phyloP scores from a whole-genome alignment of 306 rosid genomes.

The Vicia faba region DNA sequence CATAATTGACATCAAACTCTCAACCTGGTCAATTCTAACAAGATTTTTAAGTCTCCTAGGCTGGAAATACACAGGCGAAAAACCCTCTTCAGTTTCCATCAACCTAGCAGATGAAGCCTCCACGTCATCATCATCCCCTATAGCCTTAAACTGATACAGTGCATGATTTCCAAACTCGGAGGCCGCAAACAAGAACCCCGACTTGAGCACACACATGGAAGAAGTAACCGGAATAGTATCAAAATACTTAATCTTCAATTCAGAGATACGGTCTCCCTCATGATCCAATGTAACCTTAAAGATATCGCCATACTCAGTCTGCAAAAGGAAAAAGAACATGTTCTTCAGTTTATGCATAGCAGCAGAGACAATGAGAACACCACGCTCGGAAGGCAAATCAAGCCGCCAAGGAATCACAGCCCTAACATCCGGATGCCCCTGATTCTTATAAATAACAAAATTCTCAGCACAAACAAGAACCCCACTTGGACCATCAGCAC shows the following conservation, averaged over 20 bases:
- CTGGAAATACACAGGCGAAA: constrained; percentile 86
- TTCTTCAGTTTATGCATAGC: constrained; percentile 81
- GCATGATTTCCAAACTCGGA: constrained; percentile 94
- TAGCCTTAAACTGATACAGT: constrained; percentile 79
- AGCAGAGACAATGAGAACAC: constrained; percentile 90
- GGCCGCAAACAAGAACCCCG: constrained; percentile 89
- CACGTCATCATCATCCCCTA: constrained; percentile 92
- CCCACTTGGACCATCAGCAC: constrained; percentile 96
- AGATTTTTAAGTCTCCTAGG: constrained; percentile 89
- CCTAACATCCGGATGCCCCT: constrained; percentile 82
- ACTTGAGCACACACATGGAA: constrained; percentile 93
- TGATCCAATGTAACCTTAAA: constrained; percentile 87
- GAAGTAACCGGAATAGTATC: constrained; percentile 92
- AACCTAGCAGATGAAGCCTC: constrained; percentile 84
- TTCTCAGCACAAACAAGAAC: constrained; percentile 95
- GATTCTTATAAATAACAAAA: constrained; percentile 94
- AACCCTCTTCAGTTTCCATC: constrained; percentile 92
- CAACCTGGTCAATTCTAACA: constrained; percentile 92
- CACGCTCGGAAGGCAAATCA: constrained; percentile 88
- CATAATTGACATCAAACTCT: constrained; percentile 91
- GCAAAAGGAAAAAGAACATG: constrained; percentile 88
- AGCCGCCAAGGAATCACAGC: constrained; percentile 89
- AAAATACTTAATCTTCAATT: constrained; percentile 82
- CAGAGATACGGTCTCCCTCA: constrained; percentile 73
- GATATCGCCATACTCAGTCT: constrained; percentile 95